Conservation (phyloP, 768 basidiomycete species). For the Lactifluus pinguis region DNA sequence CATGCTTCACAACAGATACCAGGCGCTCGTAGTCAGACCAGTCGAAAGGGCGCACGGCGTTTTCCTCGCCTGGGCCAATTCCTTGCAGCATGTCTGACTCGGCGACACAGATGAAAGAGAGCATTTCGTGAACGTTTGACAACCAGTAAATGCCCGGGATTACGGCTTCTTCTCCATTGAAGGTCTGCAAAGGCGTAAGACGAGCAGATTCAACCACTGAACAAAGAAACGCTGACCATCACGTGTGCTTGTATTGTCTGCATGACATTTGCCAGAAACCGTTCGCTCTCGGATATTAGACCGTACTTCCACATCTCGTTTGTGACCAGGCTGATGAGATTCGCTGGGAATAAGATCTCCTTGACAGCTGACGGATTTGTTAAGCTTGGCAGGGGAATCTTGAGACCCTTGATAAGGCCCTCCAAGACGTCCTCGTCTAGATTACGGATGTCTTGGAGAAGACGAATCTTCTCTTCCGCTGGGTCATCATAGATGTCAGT, state of each 20-base stretch:
- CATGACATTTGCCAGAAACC: constrained; percentile 98
- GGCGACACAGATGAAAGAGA: constrained; percentile 98
- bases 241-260: constrained; percentile 95
- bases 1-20: constrained; percentile 97
- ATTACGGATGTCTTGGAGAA: constrained; percentile 84
- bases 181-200: constrained; percentile 46
- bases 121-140: constrained; percentile 99
- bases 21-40: constrained; percentile 96
- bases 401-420: constrained; percentile 83
- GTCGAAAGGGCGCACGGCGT: constrained; percentile 83
- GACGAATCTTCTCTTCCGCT: constrained; percentile 88
- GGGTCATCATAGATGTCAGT: constrained; percentile 80
- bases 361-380: constrained; percentile 91
- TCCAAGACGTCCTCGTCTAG: constrained; percentile 91
- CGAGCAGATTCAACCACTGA: constrained; percentile 2
- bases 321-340: constrained; percentile 94
- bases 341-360: constrained; percentile 98
- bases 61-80: constrained; percentile 93
- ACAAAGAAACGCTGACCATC: constrained; percentile 59
- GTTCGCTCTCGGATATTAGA: constrained; percentile 91
- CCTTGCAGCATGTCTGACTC: constrained; percentile 98
- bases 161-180: constrained; percentile 89
- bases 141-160: constrained; percentile 98
- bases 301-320: constrained; percentile 99
- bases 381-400: constrained; percentile 85